Evolutionary conservation across 2,329 filamentous ascomycete species (phyloP).

Genomic region (Hypoxylon rubiginosum): DNA sequence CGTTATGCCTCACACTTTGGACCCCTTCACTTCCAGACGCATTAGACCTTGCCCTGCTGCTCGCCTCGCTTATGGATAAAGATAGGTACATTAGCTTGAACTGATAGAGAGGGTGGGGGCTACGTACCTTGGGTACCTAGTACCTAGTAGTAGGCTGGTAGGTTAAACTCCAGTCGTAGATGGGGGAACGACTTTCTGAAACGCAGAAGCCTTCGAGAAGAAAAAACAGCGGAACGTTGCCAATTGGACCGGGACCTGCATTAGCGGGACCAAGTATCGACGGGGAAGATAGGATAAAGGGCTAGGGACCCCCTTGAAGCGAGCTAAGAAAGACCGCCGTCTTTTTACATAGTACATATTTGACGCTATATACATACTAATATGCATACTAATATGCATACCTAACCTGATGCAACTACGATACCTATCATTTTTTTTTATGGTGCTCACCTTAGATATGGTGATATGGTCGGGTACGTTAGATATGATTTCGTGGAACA

Average conservation of each 20-base stretch:
- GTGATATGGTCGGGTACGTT: constrained; percentile 25
- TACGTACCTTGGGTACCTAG: constrained; percentile 33
- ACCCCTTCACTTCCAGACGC: not conserved
- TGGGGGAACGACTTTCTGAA: constrained; percentile 36
- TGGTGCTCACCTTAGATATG: constrained; percentile 16
- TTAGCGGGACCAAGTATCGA: constrained; percentile 42
- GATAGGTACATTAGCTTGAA: constrained; percentile 14
- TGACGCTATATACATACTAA: not conserved
- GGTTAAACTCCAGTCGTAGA: too few species aligned
- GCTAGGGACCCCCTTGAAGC: constrained; percentile 12
- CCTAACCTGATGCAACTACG: not conserved
- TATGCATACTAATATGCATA: too few species aligned
- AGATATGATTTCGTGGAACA: constrained; percentile 10
- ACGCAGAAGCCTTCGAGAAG: constrained; percentile 49
- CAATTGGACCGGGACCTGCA: constrained; percentile 47
- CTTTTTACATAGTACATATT: not conserved
- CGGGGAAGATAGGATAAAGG: constrained; percentile 45
- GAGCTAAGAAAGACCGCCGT: constrained; percentile 6
- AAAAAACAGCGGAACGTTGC: constrained; percentile 42
- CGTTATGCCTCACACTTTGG: not conserved
- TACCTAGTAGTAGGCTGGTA: too few species aligned
- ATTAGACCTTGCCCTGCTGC: constrained; percentile 9
- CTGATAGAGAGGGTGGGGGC: constrained; percentile 20
- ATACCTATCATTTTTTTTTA: constrained; percentile 22
- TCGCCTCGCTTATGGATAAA: constrained; percentile 37